Percentiles rank a stretch among this genome's conserved stretches.
These are phyloP conservation scores for Penicillium riverlandense DNA, from an alignment of 495 filamentous ascomycete genomes.

Conservation along the genomic window DNA sequence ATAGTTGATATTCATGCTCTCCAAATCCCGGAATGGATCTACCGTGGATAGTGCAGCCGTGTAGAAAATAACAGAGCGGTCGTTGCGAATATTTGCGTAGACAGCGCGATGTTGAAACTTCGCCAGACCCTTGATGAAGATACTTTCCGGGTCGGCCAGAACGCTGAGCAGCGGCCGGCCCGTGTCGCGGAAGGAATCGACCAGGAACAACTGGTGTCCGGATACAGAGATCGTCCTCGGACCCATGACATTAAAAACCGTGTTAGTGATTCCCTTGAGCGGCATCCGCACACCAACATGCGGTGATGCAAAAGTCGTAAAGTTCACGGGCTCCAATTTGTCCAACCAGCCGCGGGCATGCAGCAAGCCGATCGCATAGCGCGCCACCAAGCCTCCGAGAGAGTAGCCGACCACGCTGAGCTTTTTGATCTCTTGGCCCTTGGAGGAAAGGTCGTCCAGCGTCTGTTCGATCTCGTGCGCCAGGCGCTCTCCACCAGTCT, in stretches of 20 bases:
- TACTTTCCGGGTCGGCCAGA: slow-evolving; percentile 73
- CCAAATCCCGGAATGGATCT: slow-evolving; percentile 65
- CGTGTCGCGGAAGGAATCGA: slow-evolving; percentile 78
- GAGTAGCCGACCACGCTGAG: slow-evolving; percentile 87
- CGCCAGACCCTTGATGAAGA: slow-evolving; percentile 76
- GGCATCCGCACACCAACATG: slow-evolving; percentile 83
- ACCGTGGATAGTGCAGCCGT: slow-evolving; percentile 66
- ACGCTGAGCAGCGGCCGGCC: slow-evolving; percentile 71
- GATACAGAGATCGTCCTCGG: slow-evolving; percentile 69
- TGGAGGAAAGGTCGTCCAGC: slow-evolving; percentile 53
- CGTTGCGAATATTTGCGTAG: slow-evolving; percentile 83
- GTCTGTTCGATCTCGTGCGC: slow-evolving; percentile 82
- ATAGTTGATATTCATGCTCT: slow-evolving; percentile 61
- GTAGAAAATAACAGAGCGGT: slow-evolving; percentile 72
- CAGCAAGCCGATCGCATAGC: slow-evolving; percentile 83
- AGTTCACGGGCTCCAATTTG: slow-evolving; percentile 77
- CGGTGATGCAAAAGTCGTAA: slow-evolving; percentile 85
- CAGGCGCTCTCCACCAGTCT: slow-evolving; percentile 82
- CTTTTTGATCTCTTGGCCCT: slow-evolving; percentile 68
- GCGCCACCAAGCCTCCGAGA: slow-evolving; percentile 76
- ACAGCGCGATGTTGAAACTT: slow-evolving; percentile 65
- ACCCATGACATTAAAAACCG: slow-evolving; percentile 76
- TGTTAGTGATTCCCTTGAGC: slow-evolving; percentile 53
- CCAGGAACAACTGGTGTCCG: slow-evolving; percentile 79
- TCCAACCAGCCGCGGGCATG: slow-evolving; percentile 74